These are phyloP conservation scores for Backusella liffmaniae DNA, from an alignment of 192 early-diverging fungal genomes.

Conservation along the genomic window DNA sequence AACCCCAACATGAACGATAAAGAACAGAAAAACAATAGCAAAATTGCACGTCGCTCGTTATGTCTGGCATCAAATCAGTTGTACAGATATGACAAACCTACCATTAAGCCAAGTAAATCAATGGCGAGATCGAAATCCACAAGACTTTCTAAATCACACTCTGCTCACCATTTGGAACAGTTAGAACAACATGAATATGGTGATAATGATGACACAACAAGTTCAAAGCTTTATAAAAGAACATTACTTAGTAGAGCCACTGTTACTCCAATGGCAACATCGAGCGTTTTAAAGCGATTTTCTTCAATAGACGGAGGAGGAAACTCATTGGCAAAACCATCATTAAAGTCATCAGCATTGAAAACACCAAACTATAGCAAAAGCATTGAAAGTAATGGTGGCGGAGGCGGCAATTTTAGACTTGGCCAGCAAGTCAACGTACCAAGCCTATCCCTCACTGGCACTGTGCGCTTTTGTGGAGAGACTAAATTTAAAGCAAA, in stretches of 20 bases:
- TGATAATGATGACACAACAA: neutral
- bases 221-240: neutral
- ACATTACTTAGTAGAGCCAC: conserved; percentile 4
- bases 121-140: neutral
- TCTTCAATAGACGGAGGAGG: neutral
- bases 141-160: conserved; percentile 9
- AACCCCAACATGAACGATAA: neutral
- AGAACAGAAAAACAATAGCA: neutral
- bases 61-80: neutral
- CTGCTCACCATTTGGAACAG: neutral
- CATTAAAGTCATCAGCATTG: neutral
- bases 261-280: neutral
- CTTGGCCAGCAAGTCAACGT: conserved; percentile 15
- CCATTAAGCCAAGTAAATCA: neutral
- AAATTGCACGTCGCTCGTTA: conserved; percentile 5
- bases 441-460: conserved; percentile 28
- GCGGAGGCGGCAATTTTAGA: conserved; percentile 3
- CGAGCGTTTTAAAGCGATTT: neutral
- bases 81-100: neutral
- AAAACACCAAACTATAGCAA: neutral
- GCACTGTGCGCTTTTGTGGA: conserved; percentile 69
- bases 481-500: conserved; percentile 63
- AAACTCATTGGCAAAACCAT: neutral
- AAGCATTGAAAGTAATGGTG: neutral
- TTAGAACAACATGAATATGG: neutral